phyloP scores from a whole-genome alignment of 805 yeast genomes.

The Tetrapisispora nanseiensis region DNA sequence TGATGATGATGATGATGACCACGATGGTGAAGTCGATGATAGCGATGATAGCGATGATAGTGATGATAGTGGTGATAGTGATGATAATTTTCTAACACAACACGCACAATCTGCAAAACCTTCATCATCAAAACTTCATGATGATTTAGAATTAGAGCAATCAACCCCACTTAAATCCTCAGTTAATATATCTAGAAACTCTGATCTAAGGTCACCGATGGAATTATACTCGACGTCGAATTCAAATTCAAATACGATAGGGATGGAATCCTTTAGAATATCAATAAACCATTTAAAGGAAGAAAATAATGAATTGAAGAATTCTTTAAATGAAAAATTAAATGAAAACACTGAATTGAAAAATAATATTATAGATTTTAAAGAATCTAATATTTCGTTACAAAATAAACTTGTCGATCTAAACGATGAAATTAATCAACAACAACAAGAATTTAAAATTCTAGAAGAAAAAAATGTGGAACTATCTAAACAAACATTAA shows the following conservation, averaged over 20 bases:
- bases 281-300: not conserved
- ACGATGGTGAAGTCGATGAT: not conserved
- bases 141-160: conserved; percentile 1
- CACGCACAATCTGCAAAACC: not conserved
- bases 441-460: not conserved
- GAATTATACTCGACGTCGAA: not conserved
- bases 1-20: not conserved
- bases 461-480: not conserved
- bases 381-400: not conserved
- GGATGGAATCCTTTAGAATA: not conserved
- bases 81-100: not conserved
- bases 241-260: not conserved
- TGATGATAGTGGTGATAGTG: not conserved
- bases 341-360: not conserved
- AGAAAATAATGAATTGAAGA: conserved; percentile 1
- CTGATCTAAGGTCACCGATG: not conserved
- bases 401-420: not conserved
- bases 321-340: not conserved
- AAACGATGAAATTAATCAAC: not conserved
- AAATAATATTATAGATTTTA: not conserved
- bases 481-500: not conserved
- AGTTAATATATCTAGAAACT: not conserved
- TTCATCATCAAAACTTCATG: not conserved
- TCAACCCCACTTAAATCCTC: conserved; percentile 1
- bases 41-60: too few relatives aligned